Conservation (phyloP, 805 yeast species). For the Grigorovia jiainica region DNA sequence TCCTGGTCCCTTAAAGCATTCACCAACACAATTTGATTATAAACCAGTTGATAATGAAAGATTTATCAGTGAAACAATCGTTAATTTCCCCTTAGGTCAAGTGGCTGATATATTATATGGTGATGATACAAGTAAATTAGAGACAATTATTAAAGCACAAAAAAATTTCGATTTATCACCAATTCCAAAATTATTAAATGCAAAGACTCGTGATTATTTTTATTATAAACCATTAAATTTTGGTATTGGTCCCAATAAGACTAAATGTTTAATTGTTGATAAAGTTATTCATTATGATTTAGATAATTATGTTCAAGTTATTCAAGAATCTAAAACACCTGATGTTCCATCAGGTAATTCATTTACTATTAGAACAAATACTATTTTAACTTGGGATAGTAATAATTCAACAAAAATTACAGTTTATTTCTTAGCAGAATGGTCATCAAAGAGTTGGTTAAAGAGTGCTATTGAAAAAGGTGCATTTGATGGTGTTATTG, state of each 20-base stretch:
- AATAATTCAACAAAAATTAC: slow-evolving; percentile 44
- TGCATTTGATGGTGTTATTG: slow-evolving; percentile 62
- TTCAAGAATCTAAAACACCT: slow-evolving; percentile 58
- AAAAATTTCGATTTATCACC: slow-evolving; percentile 54
- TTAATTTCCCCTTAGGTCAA: slow-evolving; percentile 62
- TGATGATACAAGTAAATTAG: slow-evolving; percentile 38
- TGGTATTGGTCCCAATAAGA: slow-evolving; percentile 70
- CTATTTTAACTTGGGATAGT: slow-evolving; percentile 55
- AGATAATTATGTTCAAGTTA: slow-evolving; percentile 38
- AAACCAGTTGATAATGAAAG: slow-evolving; percentile 41
- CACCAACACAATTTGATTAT: slow-evolving; percentile 39
- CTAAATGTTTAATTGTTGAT: slow-evolving; percentile 57
- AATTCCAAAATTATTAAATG: slow-evolving; percentile 32
- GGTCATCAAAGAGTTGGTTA: slow-evolving; percentile 75
- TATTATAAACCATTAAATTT: slow-evolving; percentile 57
- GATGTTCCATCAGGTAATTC: slow-evolving; percentile 77
- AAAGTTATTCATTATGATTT: slow-evolving; percentile 44
- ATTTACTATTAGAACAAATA: slow-evolving; percentile 50
- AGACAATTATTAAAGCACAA: slow-evolving; percentile 42
- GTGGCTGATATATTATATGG: slow-evolving; percentile 57
- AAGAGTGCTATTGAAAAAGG: slow-evolving; percentile 70
- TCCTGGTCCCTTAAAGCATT: slow-evolving; percentile 38
- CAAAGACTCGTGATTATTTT: slow-evolving; percentile 38
- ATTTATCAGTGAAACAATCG: slow-evolving; percentile 42
- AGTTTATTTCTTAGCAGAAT: slow-evolving; percentile 49